Conservation (phyloP, 306 rosid species). For the Cicer judaicum region DNA sequence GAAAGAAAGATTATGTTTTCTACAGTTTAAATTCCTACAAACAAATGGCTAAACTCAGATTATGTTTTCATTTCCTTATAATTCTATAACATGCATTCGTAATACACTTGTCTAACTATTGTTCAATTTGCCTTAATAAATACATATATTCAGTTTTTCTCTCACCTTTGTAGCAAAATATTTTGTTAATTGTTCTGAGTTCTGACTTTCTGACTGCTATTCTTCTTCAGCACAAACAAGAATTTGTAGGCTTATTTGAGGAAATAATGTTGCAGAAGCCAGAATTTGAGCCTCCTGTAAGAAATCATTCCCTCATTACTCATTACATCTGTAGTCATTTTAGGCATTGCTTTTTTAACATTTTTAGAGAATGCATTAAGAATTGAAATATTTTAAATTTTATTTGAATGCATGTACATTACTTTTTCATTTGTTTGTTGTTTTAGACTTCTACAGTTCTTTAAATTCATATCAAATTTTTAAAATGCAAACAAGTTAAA, state of each 20-base stretch:
- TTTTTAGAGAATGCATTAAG: conserved; percentile 1
- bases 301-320: conserved; percentile 45
- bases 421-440: conserved; percentile 8
- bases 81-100: background rate
- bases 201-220: background rate
- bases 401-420: background rate
- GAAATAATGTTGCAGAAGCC: conserved; percentile 62
- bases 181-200: conserved; percentile 33
- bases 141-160: background rate
- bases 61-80: conserved; percentile 25
- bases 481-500: conserved; percentile 16
- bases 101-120: conserved; percentile 29
- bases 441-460: background rate
- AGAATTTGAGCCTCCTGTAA: conserved; percentile 72
- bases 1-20: background rate
- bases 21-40: background rate
- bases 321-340: conserved; percentile 19
- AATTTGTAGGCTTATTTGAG: conserved; percentile 60
- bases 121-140: background rate
- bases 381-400: background rate
- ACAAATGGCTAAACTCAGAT: no score
- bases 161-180: conserved; percentile 25
- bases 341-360: background rate
- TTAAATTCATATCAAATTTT: background rate
- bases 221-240: conserved; percentile 67